Conservation (phyloP, 2,329 filamentous ascomycete genomes). For the Balansia obtecta region DNA sequence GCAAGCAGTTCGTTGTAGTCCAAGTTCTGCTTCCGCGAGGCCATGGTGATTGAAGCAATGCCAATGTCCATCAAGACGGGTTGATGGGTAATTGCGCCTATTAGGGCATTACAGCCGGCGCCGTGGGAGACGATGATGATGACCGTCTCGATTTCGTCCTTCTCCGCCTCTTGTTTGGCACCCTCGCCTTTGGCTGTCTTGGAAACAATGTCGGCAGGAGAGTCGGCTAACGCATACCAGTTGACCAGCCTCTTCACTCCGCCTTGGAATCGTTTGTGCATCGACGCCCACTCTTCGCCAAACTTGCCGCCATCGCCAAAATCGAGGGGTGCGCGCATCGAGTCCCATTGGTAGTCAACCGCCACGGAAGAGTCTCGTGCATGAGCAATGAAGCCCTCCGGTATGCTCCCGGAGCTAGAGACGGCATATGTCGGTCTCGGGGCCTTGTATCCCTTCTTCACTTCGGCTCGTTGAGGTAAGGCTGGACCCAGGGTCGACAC, state of each 20-base stretch:
- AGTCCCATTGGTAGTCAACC: slow-evolving; percentile 95
- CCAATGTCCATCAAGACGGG: slow-evolving; percentile 84
- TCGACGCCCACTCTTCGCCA: slow-evolving; percentile 88
- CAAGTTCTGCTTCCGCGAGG: slow-evolving; percentile 45
- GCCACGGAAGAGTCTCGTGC: slow-evolving; percentile 75
- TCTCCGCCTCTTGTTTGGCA: slow-evolving; percentile 28
- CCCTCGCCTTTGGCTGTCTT: slow-evolving; percentile 19
- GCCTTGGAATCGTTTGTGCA: slow-evolving; percentile 81
- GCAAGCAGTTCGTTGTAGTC: slow-evolving; percentile 25
- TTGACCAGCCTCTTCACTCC: slow-evolving; percentile 68
- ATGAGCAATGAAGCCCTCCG: slow-evolving; percentile 78
- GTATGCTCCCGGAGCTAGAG: slow-evolving; percentile 68
- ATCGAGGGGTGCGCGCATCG: slow-evolving; percentile 60
- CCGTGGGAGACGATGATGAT: slow-evolving; percentile 87
- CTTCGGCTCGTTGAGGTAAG: slow-evolving; percentile 17
- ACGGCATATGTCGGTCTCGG: slow-evolving; percentile 77
- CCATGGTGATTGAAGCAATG: slow-evolving; percentile 86
- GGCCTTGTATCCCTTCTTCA: slow-evolving; percentile 49
- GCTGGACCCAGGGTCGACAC: slow-evolving; percentile 22
- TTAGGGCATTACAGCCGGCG: slow-evolving; percentile 88
- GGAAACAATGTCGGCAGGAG: slow-evolving; percentile 38
- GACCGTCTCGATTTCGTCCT: slow-evolving; percentile 61
- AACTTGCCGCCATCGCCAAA: slow-evolving; percentile 85
- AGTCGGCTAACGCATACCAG: slow-evolving; percentile 59
- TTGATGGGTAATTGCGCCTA: slow-evolving; percentile 82